phyloP scores from a whole-genome alignment of 352 stramenopile genomes.

The Poterioochromonas sp. region DNA sequence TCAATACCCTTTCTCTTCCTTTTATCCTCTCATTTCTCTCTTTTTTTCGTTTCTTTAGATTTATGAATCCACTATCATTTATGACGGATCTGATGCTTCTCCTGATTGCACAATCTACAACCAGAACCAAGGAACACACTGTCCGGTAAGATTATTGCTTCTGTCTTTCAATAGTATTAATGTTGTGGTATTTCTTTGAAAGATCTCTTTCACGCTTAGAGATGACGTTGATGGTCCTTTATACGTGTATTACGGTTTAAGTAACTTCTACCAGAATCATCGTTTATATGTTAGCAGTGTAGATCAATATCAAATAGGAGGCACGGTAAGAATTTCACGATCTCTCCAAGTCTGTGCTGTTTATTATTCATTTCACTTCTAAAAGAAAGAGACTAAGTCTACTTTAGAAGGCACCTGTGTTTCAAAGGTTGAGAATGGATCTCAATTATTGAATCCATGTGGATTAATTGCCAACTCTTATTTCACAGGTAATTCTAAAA shows the following conservation, averaged over 20 bases:
- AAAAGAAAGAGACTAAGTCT: neutral
- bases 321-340: slow-evolving; percentile 40
- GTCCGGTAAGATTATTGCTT: slow-evolving; percentile 33
- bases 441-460: slow-evolving; percentile 60
- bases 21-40: neutral
- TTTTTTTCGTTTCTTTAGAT: slow-evolving; percentile 78
- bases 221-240: slow-evolving; percentile 88
- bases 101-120: slow-evolving; percentile 31
- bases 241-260: slow-evolving; percentile 96
- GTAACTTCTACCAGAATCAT: slow-evolving; percentile 99
- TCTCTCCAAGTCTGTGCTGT: slow-evolving; percentile 35
- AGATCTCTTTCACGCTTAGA: slow-evolving; percentile 67
- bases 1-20: slow-evolving; percentile 36
- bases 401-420: neutral
- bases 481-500: slow-evolving; percentile 79
- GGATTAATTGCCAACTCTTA: slow-evolving; percentile 96
- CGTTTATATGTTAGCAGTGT: slow-evolving; percentile 77
- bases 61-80: slow-evolving; percentile 42
- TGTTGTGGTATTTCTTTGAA: slow-evolving; percentile 35
- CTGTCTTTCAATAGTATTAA: slow-evolving; percentile 35
- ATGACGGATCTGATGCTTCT: slow-evolving; percentile 9
- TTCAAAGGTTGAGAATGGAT: neutral
- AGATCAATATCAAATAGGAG: slow-evolving; percentile 75
- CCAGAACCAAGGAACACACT: slow-evolving; percentile 36
- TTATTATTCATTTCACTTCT: neutral